Evolutionary conservation across 75 land plant genomes (phyloP), one percentile per base, ranked within the genome.

Genomic region (Pinus albicaulis): DNA sequence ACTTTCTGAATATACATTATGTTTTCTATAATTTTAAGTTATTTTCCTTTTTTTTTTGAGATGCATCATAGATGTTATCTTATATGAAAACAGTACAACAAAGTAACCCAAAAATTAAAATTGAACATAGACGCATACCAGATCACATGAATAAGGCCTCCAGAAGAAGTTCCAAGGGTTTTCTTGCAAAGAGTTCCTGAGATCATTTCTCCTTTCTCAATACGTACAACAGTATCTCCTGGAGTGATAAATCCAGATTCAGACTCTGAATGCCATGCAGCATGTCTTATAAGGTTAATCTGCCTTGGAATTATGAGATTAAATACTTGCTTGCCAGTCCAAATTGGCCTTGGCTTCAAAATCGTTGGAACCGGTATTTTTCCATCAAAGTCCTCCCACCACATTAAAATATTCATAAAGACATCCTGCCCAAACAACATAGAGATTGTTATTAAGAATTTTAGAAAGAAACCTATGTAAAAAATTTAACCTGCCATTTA

Each of bases 381-480:
- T 60, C 98, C 99, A 86, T 98, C 99, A 78, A 98, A 98, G 77
- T 98, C 99, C 73, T 98, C 99, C 99, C 99, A 98, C 99, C 99
- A 98, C 94, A 98, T 91, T 85, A 98, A 80, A 26, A 91, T 98
- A 73, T 98, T 98, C 94, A 93, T 93, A 71, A 93, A 98, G 24
- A 98, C 99, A 84, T 98, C 99, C 99, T 98, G 92, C 81, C 76
- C 28, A 59, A 31, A 44, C 57, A 58, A 70, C 68, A 77, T 11
- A 3, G 11, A 48, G 11, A 10, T 48, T 48, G 13, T 31, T 1
- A 31, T 31, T 31, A 31, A 31, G 2, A 31, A 31, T 31, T n/a
- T n/a, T n/a, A n/a, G n/a, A n/a, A n/a, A n/a, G n/a, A n/a, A n/a
- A n/a, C n/a, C n/a, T n/a, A n/a, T n/a, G n/a, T n/a, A n/a, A n/a